phyloP scores from a whole-genome alignment of 1,139 yeast genomes.

The Debaryomyces psychrophilus region DNA sequence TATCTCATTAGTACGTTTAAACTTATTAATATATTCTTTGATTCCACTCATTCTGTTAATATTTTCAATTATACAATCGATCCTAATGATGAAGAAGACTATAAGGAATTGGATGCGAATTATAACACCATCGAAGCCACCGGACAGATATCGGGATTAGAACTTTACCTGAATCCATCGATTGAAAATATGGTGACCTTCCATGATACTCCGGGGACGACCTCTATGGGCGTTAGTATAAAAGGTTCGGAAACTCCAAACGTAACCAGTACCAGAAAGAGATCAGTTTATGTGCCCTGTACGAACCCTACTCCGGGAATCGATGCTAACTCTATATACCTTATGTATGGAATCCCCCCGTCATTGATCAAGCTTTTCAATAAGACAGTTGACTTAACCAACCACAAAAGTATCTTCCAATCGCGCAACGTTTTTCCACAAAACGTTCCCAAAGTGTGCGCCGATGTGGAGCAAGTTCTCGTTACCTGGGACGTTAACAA shows the following conservation, averaged over 20 bases:
- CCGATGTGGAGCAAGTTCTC: constrained; percentile 55
- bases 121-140: constrained; percentile 31
- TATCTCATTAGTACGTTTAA: constrained; percentile 33
- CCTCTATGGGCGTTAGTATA: no score
- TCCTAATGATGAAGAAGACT: constrained; percentile 33
- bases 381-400: constrained; percentile 49
- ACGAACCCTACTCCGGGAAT: constrained; percentile 5
- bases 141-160: constrained; percentile 5
- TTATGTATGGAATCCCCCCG: constrained; percentile 53
- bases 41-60: constrained; percentile 45
- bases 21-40: constrained; percentile 35
- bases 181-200: constrained; percentile 12
- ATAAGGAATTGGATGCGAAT: constrained; percentile 39
- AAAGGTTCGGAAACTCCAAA: not conserved
- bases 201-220: not conserved
- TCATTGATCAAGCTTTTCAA: constrained; percentile 49
- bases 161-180: not conserved
- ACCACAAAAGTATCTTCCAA: constrained; percentile 54
- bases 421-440: constrained; percentile 51
- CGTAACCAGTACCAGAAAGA: not conserved
- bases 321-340: constrained; percentile 32
- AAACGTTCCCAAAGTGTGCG: constrained; percentile 57
- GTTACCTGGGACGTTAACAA: constrained; percentile 46
- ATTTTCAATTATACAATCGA: constrained; percentile 42
- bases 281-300: not conserved